Evolutionary conservation across 2,329 filamentous ascomycete species (phyloP).

Genomic region (Penicillium sp.): DNA sequence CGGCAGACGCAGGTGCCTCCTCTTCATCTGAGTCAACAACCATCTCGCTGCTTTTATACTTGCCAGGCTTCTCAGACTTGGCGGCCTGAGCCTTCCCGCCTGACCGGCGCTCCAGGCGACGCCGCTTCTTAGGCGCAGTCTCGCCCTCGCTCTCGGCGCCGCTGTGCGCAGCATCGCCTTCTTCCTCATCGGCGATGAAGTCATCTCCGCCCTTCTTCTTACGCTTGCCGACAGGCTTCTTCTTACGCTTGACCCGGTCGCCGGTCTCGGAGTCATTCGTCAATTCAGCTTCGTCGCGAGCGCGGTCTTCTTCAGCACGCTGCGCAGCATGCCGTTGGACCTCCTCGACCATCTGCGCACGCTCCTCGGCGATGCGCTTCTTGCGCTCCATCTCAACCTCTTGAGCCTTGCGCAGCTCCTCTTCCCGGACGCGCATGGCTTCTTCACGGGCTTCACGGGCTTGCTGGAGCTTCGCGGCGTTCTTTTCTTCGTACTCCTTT

Average conservation of each 20-base stretch:
- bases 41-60: slow-evolving; percentile 84
- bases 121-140: slow-evolving; percentile 56
- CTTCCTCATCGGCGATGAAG: slow-evolving; percentile 45
- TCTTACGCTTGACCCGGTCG: slow-evolving; percentile 76
- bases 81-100: slow-evolving; percentile 40
- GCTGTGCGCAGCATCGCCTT: slow-evolving; percentile 36
- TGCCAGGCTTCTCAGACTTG: slow-evolving; percentile 60
- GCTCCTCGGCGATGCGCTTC: slow-evolving; percentile 80
- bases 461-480: slow-evolving; percentile 80
- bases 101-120: slow-evolving; percentile 57
- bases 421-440: slow-evolving; percentile 75
- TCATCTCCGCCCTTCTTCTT: slow-evolving; percentile 59
- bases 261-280: slow-evolving; percentile 81
- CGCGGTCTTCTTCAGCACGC: slow-evolving; percentile 68
- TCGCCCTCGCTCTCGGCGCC: slow-evolving; percentile 39
- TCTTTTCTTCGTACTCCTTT: slow-evolving; percentile 88
- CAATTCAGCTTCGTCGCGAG: slow-evolving; percentile 70
- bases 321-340: slow-evolving; percentile 71
- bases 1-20: slow-evolving; percentile 32
- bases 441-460: slow-evolving; percentile 78
- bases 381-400: slow-evolving; percentile 71
- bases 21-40: slow-evolving; percentile 69
- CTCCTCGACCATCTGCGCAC: slow-evolving; percentile 73
- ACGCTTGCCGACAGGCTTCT: slow-evolving; percentile 50
- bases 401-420: slow-evolving; percentile 66